Evolutionary conservation across 352 stramenopile species (phyloP).

Genomic region (Globisporangium heterothallicum): DNA sequence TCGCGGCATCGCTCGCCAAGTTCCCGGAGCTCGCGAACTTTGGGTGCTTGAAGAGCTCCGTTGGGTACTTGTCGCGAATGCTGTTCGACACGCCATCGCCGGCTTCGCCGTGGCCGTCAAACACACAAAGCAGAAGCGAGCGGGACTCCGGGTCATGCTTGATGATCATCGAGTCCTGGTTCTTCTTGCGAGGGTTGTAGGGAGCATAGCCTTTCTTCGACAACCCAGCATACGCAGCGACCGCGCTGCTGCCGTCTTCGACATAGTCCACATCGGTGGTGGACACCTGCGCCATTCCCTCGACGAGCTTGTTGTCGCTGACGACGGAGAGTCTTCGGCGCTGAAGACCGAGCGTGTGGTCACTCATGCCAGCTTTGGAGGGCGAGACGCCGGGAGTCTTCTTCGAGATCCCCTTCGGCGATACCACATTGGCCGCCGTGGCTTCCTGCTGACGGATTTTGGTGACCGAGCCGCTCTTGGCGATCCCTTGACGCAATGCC

Average conservation of each 20-base stretch:
- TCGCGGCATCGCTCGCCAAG: constrained; percentile 49
- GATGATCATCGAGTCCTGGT: constrained; percentile 97
- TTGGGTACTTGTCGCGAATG: constrained; percentile 87
- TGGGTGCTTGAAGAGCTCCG: constrained; percentile 89
- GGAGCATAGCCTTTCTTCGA: constrained; percentile 84
- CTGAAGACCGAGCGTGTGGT: constrained; percentile 60
- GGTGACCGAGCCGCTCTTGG: constrained; percentile 43
- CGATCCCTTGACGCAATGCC: constrained; percentile 27
- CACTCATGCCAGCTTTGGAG: constrained; percentile 24
- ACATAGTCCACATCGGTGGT: constrained; percentile 61
- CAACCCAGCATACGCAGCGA: constrained; percentile 65
- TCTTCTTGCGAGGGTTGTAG: constrained; percentile 97
- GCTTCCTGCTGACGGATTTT: constrained; percentile 61
- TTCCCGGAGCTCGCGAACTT: constrained; percentile 58
- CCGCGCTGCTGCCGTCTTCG: constrained; percentile 48
- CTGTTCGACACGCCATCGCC: constrained; percentile 89
- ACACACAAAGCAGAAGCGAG: constrained; percentile 92
- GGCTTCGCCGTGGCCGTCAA: constrained; percentile 96
- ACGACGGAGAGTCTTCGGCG: constrained; percentile 65
- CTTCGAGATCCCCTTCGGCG: constrained; percentile 72
- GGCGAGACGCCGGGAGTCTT: constrained; percentile 56
- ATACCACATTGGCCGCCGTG: constrained; percentile 64
- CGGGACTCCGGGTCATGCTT: constrained; percentile 88
- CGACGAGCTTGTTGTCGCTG: constrained; percentile 79
- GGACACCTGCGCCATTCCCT: constrained; percentile 61